Conservation (phyloP, 192 early-diverging fungal species). For the Dissophora ornata region DNA sequence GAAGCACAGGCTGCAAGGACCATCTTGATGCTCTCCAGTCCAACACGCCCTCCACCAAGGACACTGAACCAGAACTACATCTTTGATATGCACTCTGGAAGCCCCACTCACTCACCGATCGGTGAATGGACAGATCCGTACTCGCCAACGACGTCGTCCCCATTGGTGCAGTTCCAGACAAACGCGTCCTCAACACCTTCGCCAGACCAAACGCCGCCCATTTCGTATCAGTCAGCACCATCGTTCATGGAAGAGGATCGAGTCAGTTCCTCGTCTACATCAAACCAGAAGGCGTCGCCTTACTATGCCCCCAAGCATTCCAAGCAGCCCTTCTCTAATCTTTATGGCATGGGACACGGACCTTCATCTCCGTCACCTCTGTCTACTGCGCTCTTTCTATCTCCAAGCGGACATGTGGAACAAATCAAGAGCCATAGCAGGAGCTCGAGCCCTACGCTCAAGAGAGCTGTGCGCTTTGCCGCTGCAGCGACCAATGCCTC, state of each 20-base stretch:
- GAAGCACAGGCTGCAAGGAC: constrained; percentile 41
- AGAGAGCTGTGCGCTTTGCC: constrained; percentile 30
- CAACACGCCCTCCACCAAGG: constrained; percentile 28
- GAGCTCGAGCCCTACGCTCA: constrained; percentile 44
- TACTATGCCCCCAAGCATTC: background rate
- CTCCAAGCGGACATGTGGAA: constrained; percentile 14
- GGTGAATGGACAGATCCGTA: constrained; percentile 39
- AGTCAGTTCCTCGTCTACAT: too few species aligned
- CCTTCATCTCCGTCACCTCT: constrained; percentile 40
- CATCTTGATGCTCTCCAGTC: constrained; percentile 54
- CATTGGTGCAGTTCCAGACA: constrained; percentile 38
- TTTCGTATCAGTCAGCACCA: background rate
- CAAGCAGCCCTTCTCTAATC: constrained; percentile 18
- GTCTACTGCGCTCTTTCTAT: constrained; percentile 29
- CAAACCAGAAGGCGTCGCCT: background rate
- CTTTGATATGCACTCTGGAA: constrained; percentile 21
- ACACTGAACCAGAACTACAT: constrained; percentile 30
- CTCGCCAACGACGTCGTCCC: constrained; percentile 31
- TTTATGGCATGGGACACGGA: constrained; percentile 28
- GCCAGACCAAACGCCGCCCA: constrained; percentile 6
- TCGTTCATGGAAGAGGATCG: constrained; percentile 4
- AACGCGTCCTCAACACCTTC: constrained; percentile 24
- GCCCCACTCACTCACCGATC: constrained; percentile 16
- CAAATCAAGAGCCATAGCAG: constrained; percentile 15
- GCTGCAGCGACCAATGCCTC: constrained; percentile 22